Conservation (phyloP, 1,139 yeast genomes). For the Taiozyma sp. region DNA sequence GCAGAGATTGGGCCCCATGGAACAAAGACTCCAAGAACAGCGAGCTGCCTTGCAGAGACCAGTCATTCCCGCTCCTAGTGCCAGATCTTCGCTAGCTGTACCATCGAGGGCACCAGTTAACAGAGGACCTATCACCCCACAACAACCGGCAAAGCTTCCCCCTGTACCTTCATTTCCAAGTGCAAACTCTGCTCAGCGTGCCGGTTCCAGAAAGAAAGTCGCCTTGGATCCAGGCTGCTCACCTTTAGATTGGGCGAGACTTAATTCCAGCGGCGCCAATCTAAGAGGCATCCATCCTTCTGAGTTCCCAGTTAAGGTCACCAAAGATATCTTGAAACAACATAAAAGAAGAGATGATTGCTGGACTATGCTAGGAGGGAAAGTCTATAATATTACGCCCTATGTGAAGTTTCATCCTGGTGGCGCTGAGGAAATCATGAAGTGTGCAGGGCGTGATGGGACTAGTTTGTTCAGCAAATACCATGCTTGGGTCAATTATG, state of each 20-base stretch:
- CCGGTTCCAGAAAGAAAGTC: conserved; percentile 43
- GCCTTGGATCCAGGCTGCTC: conserved; percentile 74
- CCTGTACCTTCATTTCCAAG: conserved; percentile 8
- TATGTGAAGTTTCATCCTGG: conserved; percentile 91
- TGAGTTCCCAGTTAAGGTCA: conserved; percentile 43
- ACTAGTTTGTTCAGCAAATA: conserved; percentile 73
- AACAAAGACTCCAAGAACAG: neutral
- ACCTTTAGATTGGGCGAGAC: conserved; percentile 79
- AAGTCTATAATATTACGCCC: conserved; percentile 79
- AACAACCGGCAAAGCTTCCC: neutral
- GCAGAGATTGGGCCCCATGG: neutral
- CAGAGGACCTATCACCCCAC: neutral
- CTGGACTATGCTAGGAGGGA: conserved; percentile 81
- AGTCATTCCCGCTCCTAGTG: neutral
- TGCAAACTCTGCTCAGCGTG: conserved; percentile 33
- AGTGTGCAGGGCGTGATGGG: conserved; percentile 82
- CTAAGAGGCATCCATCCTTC: conserved; percentile 33
- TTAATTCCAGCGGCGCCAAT: conserved; percentile 40
- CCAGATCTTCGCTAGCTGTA: neutral
- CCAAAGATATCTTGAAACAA: conserved; percentile 50
- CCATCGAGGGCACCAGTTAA: neutral
- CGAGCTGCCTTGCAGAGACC: neutral
- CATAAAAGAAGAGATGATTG: conserved; percentile 63
- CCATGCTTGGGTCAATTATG: conserved; percentile 88
- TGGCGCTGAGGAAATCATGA: conserved; percentile 72